phyloP scores from a whole-genome alignment of 163 green algal species.

The Chloroidium sp. region DNA sequence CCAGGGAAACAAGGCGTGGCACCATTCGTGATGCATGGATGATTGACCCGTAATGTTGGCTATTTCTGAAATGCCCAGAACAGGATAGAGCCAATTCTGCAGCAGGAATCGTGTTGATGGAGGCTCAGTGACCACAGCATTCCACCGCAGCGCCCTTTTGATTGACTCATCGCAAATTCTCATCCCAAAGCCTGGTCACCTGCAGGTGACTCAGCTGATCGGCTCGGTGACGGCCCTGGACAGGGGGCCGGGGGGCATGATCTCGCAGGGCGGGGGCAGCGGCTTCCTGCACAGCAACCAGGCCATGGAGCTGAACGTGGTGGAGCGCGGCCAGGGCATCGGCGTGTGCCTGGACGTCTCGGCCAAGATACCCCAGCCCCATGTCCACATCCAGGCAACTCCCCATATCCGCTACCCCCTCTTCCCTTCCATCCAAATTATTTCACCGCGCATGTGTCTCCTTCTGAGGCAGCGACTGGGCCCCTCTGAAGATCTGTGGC shows the following conservation, averaged over 20 bases:
- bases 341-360: slow-evolving; percentile 4
- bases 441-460: too few relatives aligned
- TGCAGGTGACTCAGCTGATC: slow-evolving; percentile 14
- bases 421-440: background rate
- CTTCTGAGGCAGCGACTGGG: too few relatives aligned
- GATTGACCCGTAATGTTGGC: too few relatives aligned
- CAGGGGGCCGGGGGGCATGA: background rate
- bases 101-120: too few relatives aligned
- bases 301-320: slow-evolving; percentile 6
- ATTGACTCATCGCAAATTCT: too few relatives aligned
- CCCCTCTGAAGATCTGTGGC: too few relatives aligned
- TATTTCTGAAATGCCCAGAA: too few relatives aligned
- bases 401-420: background rate
- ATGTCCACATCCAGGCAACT: slow-evolving; percentile 9
- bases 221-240: slow-evolving; percentile 4
- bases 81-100: too few relatives aligned
- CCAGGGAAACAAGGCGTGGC: too few relatives aligned
- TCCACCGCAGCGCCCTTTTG: too few relatives aligned
- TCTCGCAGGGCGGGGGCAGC: background rate
- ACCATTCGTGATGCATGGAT: too few relatives aligned
- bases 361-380: background rate
- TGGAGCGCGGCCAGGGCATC: slow-evolving; percentile 11
- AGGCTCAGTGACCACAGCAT: too few relatives aligned
- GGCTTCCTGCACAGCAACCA: background rate
- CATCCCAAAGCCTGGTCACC: background rate